Base-by-base conservation (phyloP, 495 filamentous ascomycete species). In the Podospora fimiseda region DNA sequence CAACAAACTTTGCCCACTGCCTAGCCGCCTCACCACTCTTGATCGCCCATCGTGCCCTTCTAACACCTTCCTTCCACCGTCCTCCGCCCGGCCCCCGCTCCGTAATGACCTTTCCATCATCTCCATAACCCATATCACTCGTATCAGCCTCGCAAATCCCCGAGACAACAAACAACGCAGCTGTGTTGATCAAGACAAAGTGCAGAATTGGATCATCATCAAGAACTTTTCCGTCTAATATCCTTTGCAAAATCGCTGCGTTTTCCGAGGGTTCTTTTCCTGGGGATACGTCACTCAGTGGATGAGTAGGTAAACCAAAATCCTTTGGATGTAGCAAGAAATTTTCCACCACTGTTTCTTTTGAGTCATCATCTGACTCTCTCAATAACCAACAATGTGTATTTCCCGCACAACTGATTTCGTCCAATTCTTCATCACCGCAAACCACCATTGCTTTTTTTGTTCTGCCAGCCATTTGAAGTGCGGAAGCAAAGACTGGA, bases 161-260 rank as follows among this genome's bases (percentile, higher is more conserved):
- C 1, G 87, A 76, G 6, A 85, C 80, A 0, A 91, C 90, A 19
- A 97, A 77, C 44, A 97, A 70, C 11, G 89, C 89, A 1, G 93
- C 93, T 0, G 91, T 85, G 62, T 99, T 99, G 65, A 96, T 84
- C 38, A 96, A 72, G 40, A 99, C 92, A 60, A 97, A 97, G 61
- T 93, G 84, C 66, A 94, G 65, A 57, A 99, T 89, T 2, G 94
- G 88, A 64, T 94, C 83, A 55, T 88, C 85, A 9, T 74, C 73
- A 1, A 79, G 73, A 49, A 94, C 62, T 66, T 89, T 79, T 43
- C 87, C 86, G 16, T 79, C 76, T 48, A 99, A 65, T 11, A 99
- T 81, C 50, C 75, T 75, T 67, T 82, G 82, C 39, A 99, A 72
- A 48, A 96, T 96, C 27, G 70, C 78, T 1, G 94, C 85, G 60